Percentiles rank a stretch among this genome's conserved stretches.
These are phyloP conservation scores for Dioszegia crocea DNA, from an alignment of 768 basidiomycete species.

Conservation along the genomic window DNA sequence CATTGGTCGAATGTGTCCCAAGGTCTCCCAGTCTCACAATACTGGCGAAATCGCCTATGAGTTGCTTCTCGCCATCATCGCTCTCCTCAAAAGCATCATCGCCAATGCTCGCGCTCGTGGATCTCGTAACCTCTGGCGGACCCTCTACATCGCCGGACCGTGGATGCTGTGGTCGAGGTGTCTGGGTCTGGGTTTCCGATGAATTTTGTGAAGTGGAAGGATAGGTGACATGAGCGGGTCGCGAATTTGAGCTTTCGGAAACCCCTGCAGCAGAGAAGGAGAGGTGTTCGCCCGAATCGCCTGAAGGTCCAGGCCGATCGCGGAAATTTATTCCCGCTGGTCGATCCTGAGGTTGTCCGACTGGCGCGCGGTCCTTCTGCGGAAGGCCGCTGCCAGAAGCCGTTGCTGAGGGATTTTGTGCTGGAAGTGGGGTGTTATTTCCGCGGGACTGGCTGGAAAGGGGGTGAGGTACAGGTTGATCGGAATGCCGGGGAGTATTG, in stretches of 20 bases:
- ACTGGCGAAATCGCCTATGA: constrained; percentile 34
- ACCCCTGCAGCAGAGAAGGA: constrained; percentile 11
- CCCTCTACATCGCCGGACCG: too few relatives aligned
- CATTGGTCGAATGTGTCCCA: constrained; percentile 7
- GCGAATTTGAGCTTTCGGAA: not conserved
- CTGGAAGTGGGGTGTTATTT: not conserved
- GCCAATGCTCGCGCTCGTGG: too few relatives aligned
- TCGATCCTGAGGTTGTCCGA: constrained; percentile 30
- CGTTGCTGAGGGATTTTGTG: constrained; percentile 26
- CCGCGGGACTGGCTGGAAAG: not conserved
- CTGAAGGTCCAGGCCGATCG: constrained; percentile 18
- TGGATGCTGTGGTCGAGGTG: too few relatives aligned
- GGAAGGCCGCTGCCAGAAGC: constrained; percentile 31
- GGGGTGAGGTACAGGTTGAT: not conserved
- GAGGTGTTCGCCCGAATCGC: constrained; percentile 6
- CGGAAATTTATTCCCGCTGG: constrained; percentile 23
- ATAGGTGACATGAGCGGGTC: too few relatives aligned
- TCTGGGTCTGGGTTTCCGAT: too few relatives aligned
- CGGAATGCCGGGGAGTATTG: not conserved
- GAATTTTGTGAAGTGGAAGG: too few relatives aligned
- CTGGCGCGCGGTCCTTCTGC: constrained; percentile 22
- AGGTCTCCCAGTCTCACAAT: constrained; percentile 34
- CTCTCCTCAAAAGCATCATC: constrained; percentile 19
- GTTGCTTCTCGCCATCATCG: constrained; percentile 21
- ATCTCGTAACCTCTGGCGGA: too few relatives aligned